phyloP scores from a whole-genome alignment of 2,329 filamentous ascomycete species.

The Alternaria triticina region DNA sequence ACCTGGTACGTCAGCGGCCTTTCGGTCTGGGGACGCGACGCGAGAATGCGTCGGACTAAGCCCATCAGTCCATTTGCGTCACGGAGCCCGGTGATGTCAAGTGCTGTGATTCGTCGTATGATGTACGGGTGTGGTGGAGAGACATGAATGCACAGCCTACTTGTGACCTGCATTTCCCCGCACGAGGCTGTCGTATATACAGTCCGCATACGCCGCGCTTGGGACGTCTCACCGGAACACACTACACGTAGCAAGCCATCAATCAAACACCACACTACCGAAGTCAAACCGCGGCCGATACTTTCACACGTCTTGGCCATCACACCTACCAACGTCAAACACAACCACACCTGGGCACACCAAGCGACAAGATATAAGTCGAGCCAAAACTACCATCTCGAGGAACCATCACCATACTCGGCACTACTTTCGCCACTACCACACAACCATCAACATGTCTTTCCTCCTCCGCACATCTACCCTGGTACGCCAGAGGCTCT shows the following conservation, averaged over 20 bases:
- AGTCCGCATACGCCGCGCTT: conserved; percentile 24
- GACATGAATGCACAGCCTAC: conserved; percentile 33
- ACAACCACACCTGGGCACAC: neutral
- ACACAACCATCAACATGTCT: conserved; percentile 32
- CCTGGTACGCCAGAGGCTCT: conserved; percentile 34
- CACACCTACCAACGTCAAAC: conserved; percentile 1
- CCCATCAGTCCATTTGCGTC: conserved; percentile 9
- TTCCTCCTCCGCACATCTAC: conserved; percentile 33
- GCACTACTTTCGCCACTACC: conserved; percentile 5
- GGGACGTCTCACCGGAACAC: conserved; percentile 19
- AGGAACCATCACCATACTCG: neutral
- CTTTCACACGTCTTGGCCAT: conserved; percentile 18
- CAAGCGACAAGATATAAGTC: conserved; percentile 9
- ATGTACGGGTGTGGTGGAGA: conserved; percentile 34
- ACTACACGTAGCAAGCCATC: conserved; percentile 16
- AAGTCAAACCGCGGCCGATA: conserved; percentile 27
- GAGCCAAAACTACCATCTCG: conserved; percentile 1
- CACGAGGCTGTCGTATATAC: conserved; percentile 33
- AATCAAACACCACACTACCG: conserved; percentile 12
- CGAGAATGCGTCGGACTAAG: conserved; percentile 38
- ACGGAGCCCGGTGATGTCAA: conserved; percentile 16
- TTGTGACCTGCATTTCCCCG: conserved; percentile 36
- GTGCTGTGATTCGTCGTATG: conserved; percentile 44
- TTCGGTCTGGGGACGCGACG: conserved; percentile 20
- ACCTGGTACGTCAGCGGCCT: conserved; percentile 29